phyloP scores from a whole-genome alignment of 78 protist genomes.

The Dictyostelium citrinum region DNA sequence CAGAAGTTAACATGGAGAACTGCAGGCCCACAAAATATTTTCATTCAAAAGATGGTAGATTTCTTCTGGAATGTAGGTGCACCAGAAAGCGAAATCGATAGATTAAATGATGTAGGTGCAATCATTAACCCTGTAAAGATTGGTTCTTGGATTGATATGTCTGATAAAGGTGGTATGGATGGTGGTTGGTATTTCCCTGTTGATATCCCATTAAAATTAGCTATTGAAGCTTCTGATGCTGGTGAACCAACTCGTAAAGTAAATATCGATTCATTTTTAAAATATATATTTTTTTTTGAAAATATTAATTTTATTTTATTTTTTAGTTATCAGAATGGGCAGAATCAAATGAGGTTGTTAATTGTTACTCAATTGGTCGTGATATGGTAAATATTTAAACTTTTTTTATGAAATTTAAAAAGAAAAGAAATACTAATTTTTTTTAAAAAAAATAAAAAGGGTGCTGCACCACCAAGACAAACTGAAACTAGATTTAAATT shows the following conservation, averaged over 20 bases:
- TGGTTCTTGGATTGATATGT: constrained; percentile 88
- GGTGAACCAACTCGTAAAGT: constrained; percentile 81
- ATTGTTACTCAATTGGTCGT: constrained; percentile 77
- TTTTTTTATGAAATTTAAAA: no score
- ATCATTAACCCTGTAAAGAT: constrained; percentile 86
- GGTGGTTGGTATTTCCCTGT: constrained; percentile 91
- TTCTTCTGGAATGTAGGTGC: constrained; percentile 91
- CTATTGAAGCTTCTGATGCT: constrained; percentile 82
- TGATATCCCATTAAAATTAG: constrained; percentile 77
- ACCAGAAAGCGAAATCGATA: constrained; percentile 84
- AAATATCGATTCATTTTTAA: not conserved
- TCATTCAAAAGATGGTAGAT: constrained; percentile 89
- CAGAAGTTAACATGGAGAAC: constrained; percentile 86
- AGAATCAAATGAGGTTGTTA: constrained; percentile 64
- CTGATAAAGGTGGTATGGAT: constrained; percentile 86
- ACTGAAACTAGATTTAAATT: constrained; percentile 80
- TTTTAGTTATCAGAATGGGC: constrained; percentile 75
- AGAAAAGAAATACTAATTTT: no score
- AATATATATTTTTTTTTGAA: not conserved
- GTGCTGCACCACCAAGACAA: constrained; percentile 85
- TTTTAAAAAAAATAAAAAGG: not conserved
- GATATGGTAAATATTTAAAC: constrained; percentile 64
- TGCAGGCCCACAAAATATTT: constrained; percentile 83
- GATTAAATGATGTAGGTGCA: constrained; percentile 86
- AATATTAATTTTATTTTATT: not conserved